Percentiles rank a stretch among this genome's conserved stretches.
These are phyloP conservation scores for Epichloe hybrida DNA, from an alignment of 2,329 filamentous ascomycete genomes.

Conservation along the genomic window DNA sequence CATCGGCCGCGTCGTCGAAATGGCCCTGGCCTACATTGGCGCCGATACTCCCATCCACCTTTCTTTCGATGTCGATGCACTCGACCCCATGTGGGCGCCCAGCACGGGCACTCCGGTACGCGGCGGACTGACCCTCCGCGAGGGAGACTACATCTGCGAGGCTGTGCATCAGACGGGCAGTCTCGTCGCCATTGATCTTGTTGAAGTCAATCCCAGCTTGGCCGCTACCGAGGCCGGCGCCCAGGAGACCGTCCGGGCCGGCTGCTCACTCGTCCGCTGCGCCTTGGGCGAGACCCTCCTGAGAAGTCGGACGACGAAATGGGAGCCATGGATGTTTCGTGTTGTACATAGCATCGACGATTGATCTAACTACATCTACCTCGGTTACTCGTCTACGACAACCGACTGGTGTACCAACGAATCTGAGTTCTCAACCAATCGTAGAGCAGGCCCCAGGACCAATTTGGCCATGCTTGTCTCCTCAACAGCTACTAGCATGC, in stretches of 20 bases:
- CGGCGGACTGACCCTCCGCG: slow-evolving; percentile 81
- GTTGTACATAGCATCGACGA: too few species aligned
- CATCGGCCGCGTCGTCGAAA: slow-evolving; percentile 91
- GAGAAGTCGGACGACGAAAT: neutral
- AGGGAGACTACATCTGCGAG: slow-evolving; percentile 95
- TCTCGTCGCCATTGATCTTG: slow-evolving; percentile 66
- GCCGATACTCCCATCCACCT: slow-evolving; percentile 91
- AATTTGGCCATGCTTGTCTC: too few species aligned
- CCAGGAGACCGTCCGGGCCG: slow-evolving; percentile 76
- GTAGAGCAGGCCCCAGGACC: too few species aligned
- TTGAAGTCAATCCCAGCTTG: slow-evolving; percentile 67
- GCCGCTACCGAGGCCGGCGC: slow-evolving; percentile 53
- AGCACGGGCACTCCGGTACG: slow-evolving; percentile 91
- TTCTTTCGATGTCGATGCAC: slow-evolving; percentile 90
- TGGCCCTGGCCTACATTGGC: slow-evolving; percentile 95
- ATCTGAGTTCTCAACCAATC: too few species aligned
- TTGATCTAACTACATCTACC: too few species aligned
- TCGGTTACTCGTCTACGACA: too few species aligned
- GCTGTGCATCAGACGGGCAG: slow-evolving; percentile 68
- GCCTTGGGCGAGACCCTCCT: slow-evolving; percentile 84
- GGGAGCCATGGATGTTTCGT: too few species aligned
- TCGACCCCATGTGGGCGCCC: slow-evolving; percentile 92
- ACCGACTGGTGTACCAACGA: too few species aligned
- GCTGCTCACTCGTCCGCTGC: slow-evolving; percentile 82
- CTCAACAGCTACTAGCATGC: too few species aligned